phyloP scores from a whole-genome alignment of 1,284 basidiomycete species.

The Ustilago cynodontis region DNA sequence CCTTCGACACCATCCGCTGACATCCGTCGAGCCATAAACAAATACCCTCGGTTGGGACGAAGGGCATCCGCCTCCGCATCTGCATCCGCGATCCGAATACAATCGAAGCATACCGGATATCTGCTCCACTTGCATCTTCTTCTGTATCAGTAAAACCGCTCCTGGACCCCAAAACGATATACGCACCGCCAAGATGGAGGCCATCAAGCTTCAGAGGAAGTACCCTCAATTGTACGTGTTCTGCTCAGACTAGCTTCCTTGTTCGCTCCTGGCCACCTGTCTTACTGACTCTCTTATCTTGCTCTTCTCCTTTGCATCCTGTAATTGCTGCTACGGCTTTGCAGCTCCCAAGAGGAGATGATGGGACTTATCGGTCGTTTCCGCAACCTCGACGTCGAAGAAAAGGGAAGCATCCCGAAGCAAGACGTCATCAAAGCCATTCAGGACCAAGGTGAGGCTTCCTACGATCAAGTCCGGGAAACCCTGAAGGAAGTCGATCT shows the following conservation, averaged over 20 bases:
- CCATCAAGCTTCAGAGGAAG: slow-evolving; percentile 89
- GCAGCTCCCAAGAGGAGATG: slow-evolving; percentile 69
- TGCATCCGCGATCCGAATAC: too few relatives aligned
- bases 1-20: background rate
- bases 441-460: slow-evolving; percentile 60
- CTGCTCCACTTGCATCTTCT: background rate
- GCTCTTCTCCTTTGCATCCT: background rate
- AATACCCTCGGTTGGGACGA: background rate
- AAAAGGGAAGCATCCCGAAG: slow-evolving; percentile 64
- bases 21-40: background rate
- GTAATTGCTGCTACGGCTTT: background rate
- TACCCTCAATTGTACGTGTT: slow-evolving; percentile 80
- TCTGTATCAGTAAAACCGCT: background rate
- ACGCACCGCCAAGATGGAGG: slow-evolving; percentile 75
- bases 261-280: background rate
- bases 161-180: background rate
- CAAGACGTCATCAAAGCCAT: slow-evolving; percentile 67
- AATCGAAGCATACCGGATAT: background rate
- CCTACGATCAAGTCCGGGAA: slow-evolving; percentile 71
- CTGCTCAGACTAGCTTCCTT: background rate
- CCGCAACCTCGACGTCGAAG: slow-evolving; percentile 66
- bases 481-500: slow-evolving; percentile 94
- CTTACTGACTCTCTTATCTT: background rate
- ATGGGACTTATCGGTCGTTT: slow-evolving; percentile 67
- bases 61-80: background rate